Evolutionary conservation across 768 basidiomycete genomes (phyloP).

Genomic region (Boletus eberwhitei): DNA sequence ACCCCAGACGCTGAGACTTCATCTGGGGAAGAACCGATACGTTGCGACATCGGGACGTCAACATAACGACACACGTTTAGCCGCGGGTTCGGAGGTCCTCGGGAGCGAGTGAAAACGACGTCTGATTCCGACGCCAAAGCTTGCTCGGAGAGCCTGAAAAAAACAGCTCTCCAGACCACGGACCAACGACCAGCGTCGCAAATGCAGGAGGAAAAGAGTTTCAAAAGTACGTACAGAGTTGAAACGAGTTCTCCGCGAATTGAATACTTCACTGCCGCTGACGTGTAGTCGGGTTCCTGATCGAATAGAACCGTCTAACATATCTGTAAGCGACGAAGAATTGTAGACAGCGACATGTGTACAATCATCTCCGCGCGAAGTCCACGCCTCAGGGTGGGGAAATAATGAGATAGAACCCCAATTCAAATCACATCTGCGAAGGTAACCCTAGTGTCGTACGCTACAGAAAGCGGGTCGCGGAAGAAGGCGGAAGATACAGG

Average conservation of each 20-base stretch:
- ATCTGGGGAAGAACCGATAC: neutral
- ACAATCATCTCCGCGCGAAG: constrained; percentile 7
- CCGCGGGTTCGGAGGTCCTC: constrained; percentile 1
- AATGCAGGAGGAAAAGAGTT: neutral
- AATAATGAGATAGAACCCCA: neutral
- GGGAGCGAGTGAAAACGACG: neutral
- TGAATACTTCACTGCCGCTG: constrained; percentile 1
- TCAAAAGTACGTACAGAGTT: neutral
- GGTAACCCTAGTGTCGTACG: constrained; percentile 32
- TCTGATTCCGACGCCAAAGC: neutral
- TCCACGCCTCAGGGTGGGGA: constrained; percentile 1
- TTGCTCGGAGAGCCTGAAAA: neutral
- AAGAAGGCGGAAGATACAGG: constrained; percentile 10
- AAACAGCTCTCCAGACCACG: neutral
- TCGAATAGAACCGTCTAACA: neutral
- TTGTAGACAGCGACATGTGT: neutral
- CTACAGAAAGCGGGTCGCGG: constrained; percentile 19
- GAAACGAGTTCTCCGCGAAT: neutral
- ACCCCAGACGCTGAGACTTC: constrained; percentile 1
- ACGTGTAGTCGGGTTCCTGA: neutral
- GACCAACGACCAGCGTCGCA: neutral
- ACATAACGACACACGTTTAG: neutral
- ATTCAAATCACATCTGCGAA: constrained; percentile 20
- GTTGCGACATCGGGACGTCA: neutral
- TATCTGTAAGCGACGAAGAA: neutral